Percentiles rank a stretch among this genome's conserved stretches.
These are phyloP conservation scores for Linum trigynum DNA, from an alignment of 345 rosid genomes.

Conservation along the genomic window DNA sequence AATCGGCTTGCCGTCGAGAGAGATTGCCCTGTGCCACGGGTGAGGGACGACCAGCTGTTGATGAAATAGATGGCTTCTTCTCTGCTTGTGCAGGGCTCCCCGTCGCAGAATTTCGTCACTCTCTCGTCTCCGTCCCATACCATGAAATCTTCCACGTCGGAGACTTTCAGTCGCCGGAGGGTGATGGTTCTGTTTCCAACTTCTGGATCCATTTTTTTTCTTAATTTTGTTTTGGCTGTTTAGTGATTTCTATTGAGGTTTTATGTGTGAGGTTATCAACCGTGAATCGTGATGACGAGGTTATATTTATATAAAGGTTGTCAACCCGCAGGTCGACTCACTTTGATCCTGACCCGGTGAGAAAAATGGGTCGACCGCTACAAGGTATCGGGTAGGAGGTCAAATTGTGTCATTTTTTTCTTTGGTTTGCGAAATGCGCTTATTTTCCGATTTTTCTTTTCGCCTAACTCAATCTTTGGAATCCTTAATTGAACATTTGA, in stretches of 20 bases:
- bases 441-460: no score
- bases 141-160: constrained; percentile 56
- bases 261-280: background rate
- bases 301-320: no score
- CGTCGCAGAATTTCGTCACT: constrained; percentile 43
- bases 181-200: constrained; percentile 13
- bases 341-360: no score
- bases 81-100: constrained; percentile 41
- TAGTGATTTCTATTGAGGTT: constrained; percentile 12
- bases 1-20: constrained; percentile 37
- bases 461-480: no score
- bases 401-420: no score
- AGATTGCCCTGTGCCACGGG: constrained; percentile 61
- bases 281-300: no score
- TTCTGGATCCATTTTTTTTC: background rate
- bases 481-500: no score
- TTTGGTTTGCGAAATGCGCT: no score
- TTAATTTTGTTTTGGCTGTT: background rate
- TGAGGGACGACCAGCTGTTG: constrained; percentile 25
- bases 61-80: constrained; percentile 38
- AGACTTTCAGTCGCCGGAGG: constrained; percentile 32
- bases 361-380: no score
- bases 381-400: no score
- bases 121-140: constrained; percentile 49
- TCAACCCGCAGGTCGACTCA: no score